These are phyloP conservation scores for Zoysia matrella DNA, from an alignment of 202 grass and related monocot species.

Conservation along the genomic window DNA sequence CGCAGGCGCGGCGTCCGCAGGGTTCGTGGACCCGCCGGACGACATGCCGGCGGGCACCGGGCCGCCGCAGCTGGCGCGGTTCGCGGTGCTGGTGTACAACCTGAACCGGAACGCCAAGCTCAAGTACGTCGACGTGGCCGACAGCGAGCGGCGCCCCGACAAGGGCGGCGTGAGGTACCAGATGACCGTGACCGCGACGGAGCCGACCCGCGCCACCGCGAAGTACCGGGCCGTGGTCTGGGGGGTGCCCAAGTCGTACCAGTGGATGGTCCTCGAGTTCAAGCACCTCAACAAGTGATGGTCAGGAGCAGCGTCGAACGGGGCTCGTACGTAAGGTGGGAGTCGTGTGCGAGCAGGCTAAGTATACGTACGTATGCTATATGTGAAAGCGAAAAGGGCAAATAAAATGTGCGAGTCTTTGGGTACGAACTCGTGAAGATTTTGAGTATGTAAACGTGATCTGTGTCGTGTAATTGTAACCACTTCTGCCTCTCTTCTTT, in stretches of 20 bases:
- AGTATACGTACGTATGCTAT: no score
- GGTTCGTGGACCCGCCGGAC: background rate
- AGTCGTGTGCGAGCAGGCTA: no score
- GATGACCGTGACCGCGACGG: conserved; percentile 40
- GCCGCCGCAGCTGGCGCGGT: conserved; percentile 29
- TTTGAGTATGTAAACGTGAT: background rate
- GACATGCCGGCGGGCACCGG: conserved; percentile 20
- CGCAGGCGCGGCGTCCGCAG: background rate
- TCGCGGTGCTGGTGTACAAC: conserved; percentile 55
- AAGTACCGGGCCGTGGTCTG: conserved; percentile 9
- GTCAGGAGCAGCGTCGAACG: no score
- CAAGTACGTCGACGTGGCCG: conserved; percentile 33
- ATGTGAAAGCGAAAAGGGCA: background rate
- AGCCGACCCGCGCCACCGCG: background rate
- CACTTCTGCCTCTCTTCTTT: background rate
- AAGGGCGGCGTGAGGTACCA: conserved; percentile 38
- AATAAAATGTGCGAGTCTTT: background rate
- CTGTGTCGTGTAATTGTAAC: background rate
- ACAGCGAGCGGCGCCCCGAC: background rate
- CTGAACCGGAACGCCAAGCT: conserved; percentile 31
- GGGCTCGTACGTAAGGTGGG: no score
- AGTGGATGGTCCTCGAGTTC: conserved; percentile 49
- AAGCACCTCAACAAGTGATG: conserved; percentile 1
- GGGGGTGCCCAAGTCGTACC: conserved; percentile 32
- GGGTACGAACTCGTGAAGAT: no score